phyloP scores from a whole-genome alignment of 192 early-diverging fungal species.

The Entomortierella lignicola region DNA sequence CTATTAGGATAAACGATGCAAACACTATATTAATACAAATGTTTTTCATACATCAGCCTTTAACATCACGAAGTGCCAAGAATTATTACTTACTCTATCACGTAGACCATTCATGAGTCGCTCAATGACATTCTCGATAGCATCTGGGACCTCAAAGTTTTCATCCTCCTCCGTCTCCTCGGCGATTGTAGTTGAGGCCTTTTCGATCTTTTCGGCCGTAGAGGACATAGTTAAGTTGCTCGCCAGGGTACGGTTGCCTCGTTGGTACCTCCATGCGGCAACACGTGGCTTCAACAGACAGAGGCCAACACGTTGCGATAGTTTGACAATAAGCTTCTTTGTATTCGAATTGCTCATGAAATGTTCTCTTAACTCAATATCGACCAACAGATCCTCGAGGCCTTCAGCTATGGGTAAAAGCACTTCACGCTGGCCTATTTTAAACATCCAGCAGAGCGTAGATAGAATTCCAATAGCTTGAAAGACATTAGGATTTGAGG shows the following conservation, averaged over 20 bases:
- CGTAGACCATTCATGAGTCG: constrained; percentile 85
- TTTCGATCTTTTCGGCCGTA: constrained; percentile 6
- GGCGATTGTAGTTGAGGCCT: constrained; percentile 39
- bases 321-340: constrained; percentile 85
- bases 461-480: constrained; percentile 71
- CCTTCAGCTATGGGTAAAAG: constrained; percentile 67
- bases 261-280: constrained; percentile 76
- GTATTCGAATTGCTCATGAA: constrained; percentile 79
- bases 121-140: constrained; percentile 85
- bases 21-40: neutral
- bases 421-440: constrained; percentile 72
- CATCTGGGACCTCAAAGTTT: constrained; percentile 82
- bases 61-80: neutral
- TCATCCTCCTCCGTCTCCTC: constrained; percentile 66
- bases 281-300: constrained; percentile 77
- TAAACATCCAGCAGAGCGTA: constrained; percentile 75
- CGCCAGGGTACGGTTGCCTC: constrained; percentile 72
- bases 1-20: constrained; percentile 20
- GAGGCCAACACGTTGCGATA: constrained; percentile 87
- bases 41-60: no score
- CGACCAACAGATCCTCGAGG: constrained; percentile 53
- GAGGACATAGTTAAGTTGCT: constrained; percentile 59
- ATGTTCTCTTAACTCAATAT: constrained; percentile 57
- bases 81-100: constrained; percentile 70
- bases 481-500: constrained; percentile 15